Conservation (phyloP, 2,329 filamentous ascomycete species). For the Xylariaceae sp. region DNA sequence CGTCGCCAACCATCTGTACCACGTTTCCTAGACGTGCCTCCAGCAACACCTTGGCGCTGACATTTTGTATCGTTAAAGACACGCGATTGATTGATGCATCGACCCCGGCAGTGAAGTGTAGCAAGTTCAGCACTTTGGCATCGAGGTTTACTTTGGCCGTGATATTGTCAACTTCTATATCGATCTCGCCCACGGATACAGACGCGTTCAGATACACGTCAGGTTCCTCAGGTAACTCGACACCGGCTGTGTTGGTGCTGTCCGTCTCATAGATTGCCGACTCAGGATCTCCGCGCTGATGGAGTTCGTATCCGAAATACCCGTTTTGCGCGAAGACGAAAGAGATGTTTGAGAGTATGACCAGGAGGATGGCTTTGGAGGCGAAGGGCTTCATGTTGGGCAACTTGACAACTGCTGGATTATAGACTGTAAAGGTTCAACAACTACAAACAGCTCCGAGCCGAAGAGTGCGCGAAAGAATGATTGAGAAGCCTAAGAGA, state of each 20-base stretch:
- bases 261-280: conserved; percentile 52
- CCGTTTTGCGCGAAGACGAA: conserved; percentile 33
- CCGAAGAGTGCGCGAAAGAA: not conserved
- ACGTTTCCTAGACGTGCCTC: conserved; percentile 59
- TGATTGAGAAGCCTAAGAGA: too few species aligned
- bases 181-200: conserved; percentile 54
- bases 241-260: conserved; percentile 45
- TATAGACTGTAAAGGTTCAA: conserved; percentile 6
- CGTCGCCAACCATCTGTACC: conserved; percentile 55
- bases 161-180: conserved; percentile 55
- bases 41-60: conserved; percentile 54
- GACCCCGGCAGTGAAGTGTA: conserved; percentile 59
- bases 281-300: conserved; percentile 46
- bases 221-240: conserved; percentile 43
- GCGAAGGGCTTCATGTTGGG: conserved; percentile 24
- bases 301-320: conserved; percentile 54
- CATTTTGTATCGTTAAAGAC: conserved; percentile 52
- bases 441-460: not conserved
- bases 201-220: conserved; percentile 60
- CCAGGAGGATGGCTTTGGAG: conserved; percentile 22
- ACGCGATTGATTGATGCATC: conserved; percentile 56
- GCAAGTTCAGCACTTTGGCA: conserved; percentile 54
- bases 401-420: not conserved
- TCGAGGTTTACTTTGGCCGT: conserved; percentile 59
- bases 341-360: conserved; percentile 28